phyloP scores from a whole-genome alignment of 73 alveolate species.

The Tetrahymena thermophila region DNA sequence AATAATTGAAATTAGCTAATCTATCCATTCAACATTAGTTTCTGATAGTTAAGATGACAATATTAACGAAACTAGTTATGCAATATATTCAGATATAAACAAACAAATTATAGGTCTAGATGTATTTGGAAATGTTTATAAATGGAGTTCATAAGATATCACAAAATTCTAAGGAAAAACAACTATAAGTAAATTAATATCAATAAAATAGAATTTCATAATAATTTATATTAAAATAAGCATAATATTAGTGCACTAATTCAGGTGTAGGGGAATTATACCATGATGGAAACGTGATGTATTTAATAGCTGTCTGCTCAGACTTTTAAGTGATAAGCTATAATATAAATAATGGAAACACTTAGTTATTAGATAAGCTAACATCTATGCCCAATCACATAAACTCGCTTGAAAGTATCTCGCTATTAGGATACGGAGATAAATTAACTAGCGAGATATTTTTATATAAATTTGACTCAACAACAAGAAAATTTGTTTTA shows the following conservation, averaged over 20 bases:
- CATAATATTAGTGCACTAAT: not conserved
- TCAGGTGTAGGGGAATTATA: not conserved
- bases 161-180: not conserved
- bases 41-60: not conserved
- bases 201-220: not conserved
- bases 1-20: not conserved
- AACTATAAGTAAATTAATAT: not conserved
- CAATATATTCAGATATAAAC: not conserved
- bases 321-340: not conserved
- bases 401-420: not conserved
- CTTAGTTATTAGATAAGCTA: not conserved
- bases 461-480: not conserved
- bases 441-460: not conserved
- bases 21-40: not conserved
- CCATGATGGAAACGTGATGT: not conserved
- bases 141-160: not conserved
- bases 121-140: not conserved
- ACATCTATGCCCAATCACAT: not conserved
- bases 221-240: not conserved
- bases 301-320: not conserved
- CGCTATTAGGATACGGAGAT: not conserved
- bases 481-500: not conserved
- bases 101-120: not conserved
- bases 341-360: not conserved
- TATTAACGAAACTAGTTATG: not conserved